phyloP scores from a whole-genome alignment of 805 yeast species.

The Kodamaea kaohsiungensis region DNA sequence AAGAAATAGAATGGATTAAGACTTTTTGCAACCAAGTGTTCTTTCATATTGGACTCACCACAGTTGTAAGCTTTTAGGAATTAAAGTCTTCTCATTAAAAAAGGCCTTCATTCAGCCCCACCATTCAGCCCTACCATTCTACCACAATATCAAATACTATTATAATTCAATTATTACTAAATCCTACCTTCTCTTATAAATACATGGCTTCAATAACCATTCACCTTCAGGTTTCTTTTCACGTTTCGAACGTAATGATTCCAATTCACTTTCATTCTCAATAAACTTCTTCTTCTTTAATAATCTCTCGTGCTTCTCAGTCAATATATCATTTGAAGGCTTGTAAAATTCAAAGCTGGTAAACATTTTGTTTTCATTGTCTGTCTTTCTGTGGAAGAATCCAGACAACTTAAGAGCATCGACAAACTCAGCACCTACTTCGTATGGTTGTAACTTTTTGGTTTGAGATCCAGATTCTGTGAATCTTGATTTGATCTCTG shows the following conservation, averaged over 20 bases:
- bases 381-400: conserved; percentile 85
- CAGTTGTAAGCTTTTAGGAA: too few species aligned
- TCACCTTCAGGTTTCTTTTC: conserved; percentile 66
- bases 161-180: neutral
- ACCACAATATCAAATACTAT: neutral
- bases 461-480: conserved; percentile 47
- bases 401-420: conserved; percentile 76
- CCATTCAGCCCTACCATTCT: too few species aligned
- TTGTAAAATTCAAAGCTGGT: conserved; percentile 92
- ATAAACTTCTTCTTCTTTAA: conserved; percentile 67
- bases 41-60: too few species aligned
- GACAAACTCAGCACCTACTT: conserved; percentile 75
- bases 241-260: conserved; percentile 58
- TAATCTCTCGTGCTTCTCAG: conserved; percentile 60
- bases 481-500: conserved; percentile 94
- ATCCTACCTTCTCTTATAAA: conserved; percentile 77
- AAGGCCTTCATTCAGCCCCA: too few species aligned
- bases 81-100: too few species aligned
- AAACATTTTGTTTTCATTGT: conserved; percentile 88
- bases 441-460: conserved; percentile 32
- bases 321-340: conserved; percentile 69
- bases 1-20: too few species aligned
- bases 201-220: conserved; percentile 94
- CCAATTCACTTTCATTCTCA: conserved; percentile 66
- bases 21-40: too few species aligned